Evolutionary conservation across 2,329 filamentous ascomycete species (phyloP), one percentile per base, ranked within the genome.

Genomic region (Drechmeria coniospora): DNA sequence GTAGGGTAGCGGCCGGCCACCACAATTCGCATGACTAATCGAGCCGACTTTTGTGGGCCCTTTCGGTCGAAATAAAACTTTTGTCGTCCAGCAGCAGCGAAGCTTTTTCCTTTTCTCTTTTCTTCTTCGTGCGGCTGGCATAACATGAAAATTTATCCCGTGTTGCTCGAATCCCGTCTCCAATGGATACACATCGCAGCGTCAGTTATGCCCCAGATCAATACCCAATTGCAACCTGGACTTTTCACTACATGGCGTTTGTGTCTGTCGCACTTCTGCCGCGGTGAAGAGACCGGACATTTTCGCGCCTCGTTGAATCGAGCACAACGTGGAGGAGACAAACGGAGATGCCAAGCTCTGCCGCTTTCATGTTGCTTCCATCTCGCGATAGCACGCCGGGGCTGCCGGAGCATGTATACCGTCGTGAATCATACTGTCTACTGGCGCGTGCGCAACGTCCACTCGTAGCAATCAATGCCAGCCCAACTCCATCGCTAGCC

Each of bases 91-190:
- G 17, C 24, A 15, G 13, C n/a, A 47, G 41, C 39, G 22, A 1
- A 27, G 36, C 45, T 46, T 44, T 45, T 47, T 44, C 53, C 49
- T 54, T 53, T 59, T 57, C 56, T 46, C 54, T 49, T 57, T 70
- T 68, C 63, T 65, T 68, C 72, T 66, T 81, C 63, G 76, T 84
- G 79, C 78, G 78, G 79, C 77, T 61, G 74, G 73, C 72, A 75
- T 71, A 65, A 75, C 68, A 58, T 57, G 51, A 58, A 65, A 61
- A 57, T 61, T 50, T 69, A 69, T 68, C 71, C 77, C 77, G 73
- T 80, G 76, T 84, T 84, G 77, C 78, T 79, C 75, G 68, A 64
- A 63, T 74, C 61, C 60, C 49, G 50, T 40, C 50, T 48, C 44
- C 54, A 57, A 73, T 65, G 62, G 61, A 65, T 61, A 38, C 38